Conservation (phyloP, 805 yeast genomes). For the Barnettozyma populi region DNA sequence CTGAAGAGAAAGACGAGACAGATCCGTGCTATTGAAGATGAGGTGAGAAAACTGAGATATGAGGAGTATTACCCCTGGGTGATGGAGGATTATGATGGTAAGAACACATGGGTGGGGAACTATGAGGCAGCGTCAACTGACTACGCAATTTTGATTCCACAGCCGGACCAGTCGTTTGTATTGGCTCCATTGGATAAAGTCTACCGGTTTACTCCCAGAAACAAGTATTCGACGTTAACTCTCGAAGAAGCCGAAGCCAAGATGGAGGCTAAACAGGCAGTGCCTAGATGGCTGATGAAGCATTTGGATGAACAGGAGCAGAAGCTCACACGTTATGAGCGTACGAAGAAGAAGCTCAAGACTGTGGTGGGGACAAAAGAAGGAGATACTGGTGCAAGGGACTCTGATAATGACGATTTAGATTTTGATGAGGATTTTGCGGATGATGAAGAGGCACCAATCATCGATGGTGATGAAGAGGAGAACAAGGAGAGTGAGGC, state of each 20-base stretch:
- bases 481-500: slow-evolving; percentile 87
- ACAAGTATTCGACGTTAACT: slow-evolving; percentile 88
- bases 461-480: slow-evolving; percentile 92
- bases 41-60: slow-evolving; percentile 76
- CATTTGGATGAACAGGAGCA: slow-evolving; percentile 66
- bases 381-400: slow-evolving; percentile 40
- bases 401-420: slow-evolving; percentile 83
- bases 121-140: slow-evolving; percentile 89
- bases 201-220: slow-evolving; percentile 88
- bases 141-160: slow-evolving; percentile 79
- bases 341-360: slow-evolving; percentile 40
- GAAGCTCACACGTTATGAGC: slow-evolving; percentile 44
- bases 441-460: slow-evolving; percentile 98
- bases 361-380: slow-evolving; percentile 41
- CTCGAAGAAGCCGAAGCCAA: slow-evolving; percentile 94
- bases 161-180: slow-evolving; percentile 56
- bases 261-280: slow-evolving; percentile 72
- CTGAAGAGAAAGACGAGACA: slow-evolving; percentile 80
- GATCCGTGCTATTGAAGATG: slow-evolving; percentile 73
- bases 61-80: slow-evolving; percentile 99
- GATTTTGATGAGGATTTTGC: slow-evolving; percentile 97
- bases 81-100: slow-evolving; percentile 91
- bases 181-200: slow-evolving; percentile 95
- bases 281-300: slow-evolving; percentile 95
- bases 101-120: slow-evolving; percentile 91